Evolutionary conservation across 306 rosid genomes (phyloP), one percentile per base, ranked within the genome.

Genomic region (Pyrus communis): DNA sequence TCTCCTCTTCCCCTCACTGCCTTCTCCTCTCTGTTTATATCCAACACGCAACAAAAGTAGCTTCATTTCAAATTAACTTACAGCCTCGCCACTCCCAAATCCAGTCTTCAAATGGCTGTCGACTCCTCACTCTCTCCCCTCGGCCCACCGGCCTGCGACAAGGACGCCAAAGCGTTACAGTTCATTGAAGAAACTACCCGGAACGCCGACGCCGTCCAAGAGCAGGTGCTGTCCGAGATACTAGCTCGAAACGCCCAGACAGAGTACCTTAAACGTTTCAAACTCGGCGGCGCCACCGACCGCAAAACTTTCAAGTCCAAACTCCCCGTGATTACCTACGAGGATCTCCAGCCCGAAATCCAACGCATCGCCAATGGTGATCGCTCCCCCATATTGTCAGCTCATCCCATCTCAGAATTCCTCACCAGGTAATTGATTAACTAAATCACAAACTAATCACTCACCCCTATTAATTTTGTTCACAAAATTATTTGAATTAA

Each of bases 321-420:
- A 22, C 61, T 85, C 7, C 87, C 91, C 0, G 79, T 87, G 31
- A 78, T 87, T 67, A 80, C 85, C 13, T 87, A 87, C 75, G 91
- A 87, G 51, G 89, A 87, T 74, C 79, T 87, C 69, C 87, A 85
- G 82, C 91, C 89, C 0, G 85, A 80, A 65, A 87, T 87, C 63
- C 84, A 87, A n/a, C 85, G 91, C 11, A 87, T 87, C 25, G 89
- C 91, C 3, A 79, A 71, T 55, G 91, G 91, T 0, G 91, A 87
- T 75, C 86, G 89, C 80, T 87, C 91, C 4, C 82, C 91, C 3
- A 87, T 87, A 52, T 78, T 87, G 73, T 87, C 87, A 2, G 77
- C 91, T 35, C 91, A 87, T 59, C 91, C 91, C 21, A 85, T 87
- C 62, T 82, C 91, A 19, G 91, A 87, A 45, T 87, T 87, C 42